Conservation (phyloP, 352 stramenopile genomes). For the Globisporangium alternatum region DNA sequence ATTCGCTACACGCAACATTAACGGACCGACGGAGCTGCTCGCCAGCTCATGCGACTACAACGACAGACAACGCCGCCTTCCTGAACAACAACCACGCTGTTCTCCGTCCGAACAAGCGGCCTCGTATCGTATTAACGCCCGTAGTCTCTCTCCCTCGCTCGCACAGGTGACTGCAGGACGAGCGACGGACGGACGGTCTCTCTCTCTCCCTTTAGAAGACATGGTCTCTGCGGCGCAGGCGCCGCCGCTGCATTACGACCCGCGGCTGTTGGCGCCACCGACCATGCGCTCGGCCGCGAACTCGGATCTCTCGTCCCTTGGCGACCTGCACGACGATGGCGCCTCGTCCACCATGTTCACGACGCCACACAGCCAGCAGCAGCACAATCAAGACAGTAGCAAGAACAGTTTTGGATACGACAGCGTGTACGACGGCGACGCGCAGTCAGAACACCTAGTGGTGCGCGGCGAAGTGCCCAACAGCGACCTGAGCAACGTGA, state of each 20-base stretch:
- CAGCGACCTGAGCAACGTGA: conserved; percentile 14
- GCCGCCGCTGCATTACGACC: neutral
- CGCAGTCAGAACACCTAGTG: neutral
- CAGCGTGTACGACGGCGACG: neutral
- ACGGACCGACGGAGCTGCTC: conserved; percentile 4
- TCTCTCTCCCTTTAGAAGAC: neutral
- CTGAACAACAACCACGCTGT: neutral
- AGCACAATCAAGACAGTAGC: neutral
- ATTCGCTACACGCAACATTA: neutral
- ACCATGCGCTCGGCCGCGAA: conserved; percentile 9
- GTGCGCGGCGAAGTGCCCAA: conserved; percentile 15
- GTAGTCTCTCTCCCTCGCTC: neutral
- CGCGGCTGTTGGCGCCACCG: neutral
- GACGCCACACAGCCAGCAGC: conserved; percentile 5
- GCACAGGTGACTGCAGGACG: neutral
- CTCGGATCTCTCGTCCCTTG: conserved; percentile 17
- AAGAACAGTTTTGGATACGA: neutral
- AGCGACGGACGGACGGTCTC: neutral
- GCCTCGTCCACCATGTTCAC: conserved; percentile 1
- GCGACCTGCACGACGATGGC: conserved; percentile 17
- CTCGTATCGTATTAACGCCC: neutral
- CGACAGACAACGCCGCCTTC: neutral
- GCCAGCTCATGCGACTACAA: neutral
- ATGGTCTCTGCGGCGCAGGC: conserved; percentile 2
- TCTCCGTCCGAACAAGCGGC: neutral